Evolutionary conservation across 306 rosid species (phyloP).

Genomic region (Sesbania bispinosa): DNA sequence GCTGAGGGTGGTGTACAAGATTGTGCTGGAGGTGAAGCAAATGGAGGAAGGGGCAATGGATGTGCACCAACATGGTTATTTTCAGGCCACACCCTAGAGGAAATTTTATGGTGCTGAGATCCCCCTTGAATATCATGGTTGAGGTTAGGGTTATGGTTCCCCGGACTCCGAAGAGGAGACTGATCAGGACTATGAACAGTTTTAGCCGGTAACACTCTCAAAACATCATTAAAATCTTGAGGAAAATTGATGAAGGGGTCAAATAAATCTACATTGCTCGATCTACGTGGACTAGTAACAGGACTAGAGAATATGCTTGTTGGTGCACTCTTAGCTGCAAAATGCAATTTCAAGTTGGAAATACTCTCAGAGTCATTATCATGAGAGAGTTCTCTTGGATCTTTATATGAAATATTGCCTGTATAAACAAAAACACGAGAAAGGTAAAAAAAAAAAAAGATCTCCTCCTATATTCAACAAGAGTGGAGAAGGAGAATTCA

Average conservation of each 20-base stretch:
- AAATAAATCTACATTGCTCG: conserved; percentile 37
- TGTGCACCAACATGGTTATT: conserved; percentile 57
- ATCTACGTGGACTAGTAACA: conserved; percentile 70
- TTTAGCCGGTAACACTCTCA: conserved; percentile 29
- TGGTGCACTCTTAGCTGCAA: conserved; percentile 74
- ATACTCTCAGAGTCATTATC: conserved; percentile 29
- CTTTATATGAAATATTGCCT: conserved; percentile 35
- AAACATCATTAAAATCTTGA: conserved; percentile 42
- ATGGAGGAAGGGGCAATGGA: conserved; percentile 90
- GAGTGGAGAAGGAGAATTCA: conserved; percentile 17
- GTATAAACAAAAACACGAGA: conserved; percentile 23
- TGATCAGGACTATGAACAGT: conserved; percentile 41
- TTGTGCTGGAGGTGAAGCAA: conserved; percentile 37
- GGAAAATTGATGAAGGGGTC: conserved; percentile 26
- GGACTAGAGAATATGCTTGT: conserved; percentile 71
- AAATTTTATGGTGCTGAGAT: conserved; percentile 24
- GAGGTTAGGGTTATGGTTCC: conserved; percentile 27
- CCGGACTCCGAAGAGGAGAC: conserved; percentile 57
- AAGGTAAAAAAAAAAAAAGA: neutral
- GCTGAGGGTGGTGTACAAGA: conserved; percentile 26
- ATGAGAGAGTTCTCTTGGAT: conserved; percentile 30
- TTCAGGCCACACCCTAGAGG: conserved; percentile 44
- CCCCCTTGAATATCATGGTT: conserved; percentile 40
- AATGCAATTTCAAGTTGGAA: conserved; percentile 32
- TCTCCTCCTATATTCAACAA: conserved; percentile 9